Percentiles rank a stretch among this genome's conserved stretches.
Conservation (phyloP, 495 filamentous ascomycete species). For the Neurospora sublineolata region DNA sequence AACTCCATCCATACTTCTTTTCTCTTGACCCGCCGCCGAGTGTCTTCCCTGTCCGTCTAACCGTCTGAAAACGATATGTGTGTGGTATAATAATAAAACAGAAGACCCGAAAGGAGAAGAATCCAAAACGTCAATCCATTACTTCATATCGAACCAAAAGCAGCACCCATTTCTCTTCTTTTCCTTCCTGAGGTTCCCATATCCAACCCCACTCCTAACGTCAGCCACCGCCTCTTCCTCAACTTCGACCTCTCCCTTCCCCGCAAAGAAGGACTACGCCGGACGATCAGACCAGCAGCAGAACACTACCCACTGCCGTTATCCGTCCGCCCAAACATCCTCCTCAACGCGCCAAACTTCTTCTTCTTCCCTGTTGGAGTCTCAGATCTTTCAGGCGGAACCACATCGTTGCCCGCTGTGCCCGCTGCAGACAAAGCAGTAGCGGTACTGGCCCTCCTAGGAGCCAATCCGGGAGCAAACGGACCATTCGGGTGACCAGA, state of each 20-base stretch:
- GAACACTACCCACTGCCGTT: not conserved
- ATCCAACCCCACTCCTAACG: not conserved
- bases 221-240: not conserved
- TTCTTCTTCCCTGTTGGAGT: slow-evolving; percentile 41
- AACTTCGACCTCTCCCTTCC: not conserved
- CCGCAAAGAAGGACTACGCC: not conserved
- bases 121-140: not conserved
- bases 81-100: not conserved
- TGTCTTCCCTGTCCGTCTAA: not conserved
- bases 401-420: slow-evolving; percentile 5
- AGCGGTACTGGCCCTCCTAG: slow-evolving; percentile 6
- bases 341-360: slow-evolving; percentile 44
- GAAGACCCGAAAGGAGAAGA: not conserved
- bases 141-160: not conserved
- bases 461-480: not conserved
- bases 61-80: not conserved
- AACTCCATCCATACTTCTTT: not conserved
- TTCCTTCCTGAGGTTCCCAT: not conserved
- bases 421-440: slow-evolving; percentile 6
- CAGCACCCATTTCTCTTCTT: not conserved
- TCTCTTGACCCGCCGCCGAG: not conserved
- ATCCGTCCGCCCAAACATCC: slow-evolving; percentile 40
- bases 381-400: slow-evolving; percentile 15
- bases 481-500: not conserved
- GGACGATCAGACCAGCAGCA: not conserved